These are phyloP conservation scores for Bacidia rubella DNA, from an alignment of 495 filamentous ascomycete species.

Conservation along the genomic window DNA sequence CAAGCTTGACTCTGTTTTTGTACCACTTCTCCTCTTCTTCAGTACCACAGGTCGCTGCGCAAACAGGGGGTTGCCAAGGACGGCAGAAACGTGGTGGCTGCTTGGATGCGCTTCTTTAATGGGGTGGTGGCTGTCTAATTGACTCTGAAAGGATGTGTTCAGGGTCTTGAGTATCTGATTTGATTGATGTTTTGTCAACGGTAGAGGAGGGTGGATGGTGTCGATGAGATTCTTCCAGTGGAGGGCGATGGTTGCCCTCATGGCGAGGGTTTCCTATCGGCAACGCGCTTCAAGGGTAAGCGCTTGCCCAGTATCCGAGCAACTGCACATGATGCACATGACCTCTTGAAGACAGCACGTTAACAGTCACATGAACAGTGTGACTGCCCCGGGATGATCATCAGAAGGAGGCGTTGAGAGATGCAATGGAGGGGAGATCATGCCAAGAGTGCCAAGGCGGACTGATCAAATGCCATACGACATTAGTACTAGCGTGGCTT, in stretches of 20 bases:
- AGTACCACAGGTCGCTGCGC: slow-evolving; percentile 10
- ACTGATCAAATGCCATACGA: neutral
- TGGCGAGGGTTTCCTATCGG: slow-evolving; percentile 8
- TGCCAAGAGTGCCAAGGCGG: neutral
- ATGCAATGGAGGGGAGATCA: neutral
- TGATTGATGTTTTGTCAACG: slow-evolving; percentile 49
- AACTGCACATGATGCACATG: too few species aligned
- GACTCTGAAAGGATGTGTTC: slow-evolving; percentile 61
- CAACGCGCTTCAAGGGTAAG: too few species aligned
- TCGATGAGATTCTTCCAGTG: slow-evolving; percentile 36
- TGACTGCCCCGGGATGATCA: neutral
- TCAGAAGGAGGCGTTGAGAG: neutral
- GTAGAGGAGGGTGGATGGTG: slow-evolving; percentile 58
- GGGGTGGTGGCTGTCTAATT: slow-evolving; percentile 55
- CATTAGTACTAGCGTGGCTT: neutral
- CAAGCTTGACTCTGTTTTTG: too few species aligned
- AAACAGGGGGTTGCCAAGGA: slow-evolving; percentile 61
- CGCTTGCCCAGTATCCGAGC: too few species aligned
- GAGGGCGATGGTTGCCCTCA: slow-evolving; percentile 30
- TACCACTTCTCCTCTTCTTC: neutral
- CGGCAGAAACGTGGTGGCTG: slow-evolving; percentile 44
- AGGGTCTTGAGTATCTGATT: slow-evolving; percentile 54
- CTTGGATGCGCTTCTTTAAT: slow-evolving; percentile 26
- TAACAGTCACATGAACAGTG: neutral
- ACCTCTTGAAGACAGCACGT: too few species aligned